These are phyloP conservation scores for Acacia melanoxylon DNA, from an alignment of 306 rosid species.

Conservation along the genomic window DNA sequence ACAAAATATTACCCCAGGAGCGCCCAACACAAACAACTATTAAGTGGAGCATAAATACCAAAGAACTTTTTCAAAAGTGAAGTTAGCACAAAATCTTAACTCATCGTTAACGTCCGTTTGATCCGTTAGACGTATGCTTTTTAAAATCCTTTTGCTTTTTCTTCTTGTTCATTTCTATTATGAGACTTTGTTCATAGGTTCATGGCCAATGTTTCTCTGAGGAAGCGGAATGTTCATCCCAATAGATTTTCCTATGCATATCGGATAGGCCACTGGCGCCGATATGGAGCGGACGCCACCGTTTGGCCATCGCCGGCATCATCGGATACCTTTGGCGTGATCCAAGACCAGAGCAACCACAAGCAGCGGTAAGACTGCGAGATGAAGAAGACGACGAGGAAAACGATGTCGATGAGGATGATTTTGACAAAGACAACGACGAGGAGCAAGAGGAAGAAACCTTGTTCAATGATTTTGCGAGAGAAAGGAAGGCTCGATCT, in stretches of 20 bases:
- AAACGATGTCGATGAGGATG: constrained; percentile 31
- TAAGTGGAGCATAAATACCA: too few species aligned
- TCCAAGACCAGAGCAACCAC: constrained; percentile 20
- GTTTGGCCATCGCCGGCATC: not conserved
- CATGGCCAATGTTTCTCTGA: not conserved
- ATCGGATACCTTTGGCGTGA: not conserved
- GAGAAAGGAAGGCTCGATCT: constrained; percentile 69
- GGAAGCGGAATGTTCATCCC: constrained; percentile 24
- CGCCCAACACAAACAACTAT: too few species aligned
- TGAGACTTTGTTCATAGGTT: too few species aligned
- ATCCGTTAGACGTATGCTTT: too few species aligned
- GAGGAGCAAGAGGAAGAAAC: constrained; percentile 38
- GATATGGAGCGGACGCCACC: not conserved
- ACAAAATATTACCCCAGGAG: too few species aligned
- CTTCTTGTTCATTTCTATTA: too few species aligned
- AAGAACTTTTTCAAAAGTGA: too few species aligned
- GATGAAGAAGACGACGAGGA: constrained; percentile 37
- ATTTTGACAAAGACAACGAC: constrained; percentile 42
- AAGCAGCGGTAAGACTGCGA: constrained; percentile 6
- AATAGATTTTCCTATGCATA: constrained; percentile 17
- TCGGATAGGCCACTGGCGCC: constrained; percentile 21
- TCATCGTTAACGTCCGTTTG: too few species aligned
- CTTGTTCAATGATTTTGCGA: constrained; percentile 42
- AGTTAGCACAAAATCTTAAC: too few species aligned
- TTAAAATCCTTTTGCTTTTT: too few species aligned